These are phyloP conservation scores for Blastomyces silverae DNA, from an alignment of 2,329 filamentous ascomycete genomes.

Conservation along the genomic window DNA sequence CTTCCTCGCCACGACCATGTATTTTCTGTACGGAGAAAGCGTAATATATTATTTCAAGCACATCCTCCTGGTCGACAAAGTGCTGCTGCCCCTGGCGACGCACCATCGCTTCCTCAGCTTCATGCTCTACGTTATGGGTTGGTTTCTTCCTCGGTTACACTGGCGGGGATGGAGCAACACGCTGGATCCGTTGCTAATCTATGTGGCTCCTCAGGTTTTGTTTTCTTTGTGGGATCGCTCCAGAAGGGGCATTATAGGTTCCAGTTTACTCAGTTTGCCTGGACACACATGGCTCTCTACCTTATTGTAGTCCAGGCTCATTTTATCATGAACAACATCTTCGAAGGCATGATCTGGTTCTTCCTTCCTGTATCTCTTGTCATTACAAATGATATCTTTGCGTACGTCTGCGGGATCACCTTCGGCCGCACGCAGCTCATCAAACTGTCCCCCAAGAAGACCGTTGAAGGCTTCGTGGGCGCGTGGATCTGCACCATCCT, in stretches of 20 bases:
- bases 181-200: not conserved
- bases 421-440: slow-evolving; percentile 96
- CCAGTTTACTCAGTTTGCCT: slow-evolving; percentile 98
- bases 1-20: slow-evolving; percentile 98
- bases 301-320: slow-evolving; percentile 96
- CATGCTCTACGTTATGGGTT: slow-evolving; percentile 93
- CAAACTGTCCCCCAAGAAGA: slow-evolving; percentile 98
- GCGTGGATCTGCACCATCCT: slow-evolving; percentile 93
- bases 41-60: slow-evolving; percentile 99
- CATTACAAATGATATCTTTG: slow-evolving; percentile 98
- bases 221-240: slow-evolving; percentile 93
- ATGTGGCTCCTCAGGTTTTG: slow-evolving; percentile 64
- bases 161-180: not conserved
- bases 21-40: slow-evolving; percentile 96
- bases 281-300: slow-evolving; percentile 99
- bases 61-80: slow-evolving; percentile 88
- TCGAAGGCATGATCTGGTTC: slow-evolving; percentile 99
- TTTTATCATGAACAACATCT: slow-evolving; percentile 99
- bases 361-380: slow-evolving; percentile 91
- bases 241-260: slow-evolving; percentile 96
- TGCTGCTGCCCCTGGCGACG: slow-evolving; percentile 85
- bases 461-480: slow-evolving; percentile 90
- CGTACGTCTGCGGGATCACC: slow-evolving; percentile 94
- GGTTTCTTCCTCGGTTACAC: slow-evolving; percentile 29
- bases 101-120: slow-evolving; percentile 99